Conservation (phyloP, 371 early-diverging fungal species). For the Mucor saturninus region DNA sequence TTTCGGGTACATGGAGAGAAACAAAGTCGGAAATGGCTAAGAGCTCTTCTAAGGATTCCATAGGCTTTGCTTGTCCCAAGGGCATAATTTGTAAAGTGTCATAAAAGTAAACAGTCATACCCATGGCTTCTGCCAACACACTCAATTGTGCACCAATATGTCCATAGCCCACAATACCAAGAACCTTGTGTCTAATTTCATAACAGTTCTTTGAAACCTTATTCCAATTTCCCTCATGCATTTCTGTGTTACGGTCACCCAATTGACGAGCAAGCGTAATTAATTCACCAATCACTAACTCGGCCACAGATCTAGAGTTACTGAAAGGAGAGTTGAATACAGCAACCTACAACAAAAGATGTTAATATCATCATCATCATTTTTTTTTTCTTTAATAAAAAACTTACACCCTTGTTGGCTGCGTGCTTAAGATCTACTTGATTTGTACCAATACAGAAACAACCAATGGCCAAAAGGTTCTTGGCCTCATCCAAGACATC, state of each 20-base stretch:
- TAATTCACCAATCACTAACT: constrained; percentile 91
- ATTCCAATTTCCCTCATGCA: constrained; percentile 93
- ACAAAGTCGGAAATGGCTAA: constrained; percentile 86
- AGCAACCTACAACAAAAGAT: constrained; percentile 62
- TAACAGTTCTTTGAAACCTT: constrained; percentile 86
- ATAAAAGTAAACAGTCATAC: constrained; percentile 89
- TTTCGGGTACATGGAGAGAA: constrained; percentile 95
- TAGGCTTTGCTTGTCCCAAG: constrained; percentile 79
- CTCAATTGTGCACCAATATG: constrained; percentile 97
- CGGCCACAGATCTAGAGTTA: constrained; percentile 87
- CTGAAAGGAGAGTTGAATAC: constrained; percentile 98
- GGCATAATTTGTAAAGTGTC: constrained; percentile 94
- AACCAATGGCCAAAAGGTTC: constrained; percentile 91
- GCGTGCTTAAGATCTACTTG: constrained; percentile 93
- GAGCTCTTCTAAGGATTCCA: constrained; percentile 72
- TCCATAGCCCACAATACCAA: constrained; percentile 97
- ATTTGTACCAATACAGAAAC: constrained; percentile 98
- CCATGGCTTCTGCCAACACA: constrained; percentile 96
- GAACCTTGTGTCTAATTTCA: constrained; percentile 93
- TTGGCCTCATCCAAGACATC: constrained; percentile 85
- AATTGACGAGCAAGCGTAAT: constrained; percentile 89
- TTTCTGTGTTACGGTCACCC: constrained; percentile 90
- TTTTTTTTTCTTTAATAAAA: not conserved
- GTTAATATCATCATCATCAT: not conserved
- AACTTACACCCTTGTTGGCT: constrained; percentile 81